Evolutionary conservation across 2,329 filamentous ascomycete genomes (phyloP), one percentile per base, ranked within the genome.

Genomic region (Ambrosiella xylebori): DNA sequence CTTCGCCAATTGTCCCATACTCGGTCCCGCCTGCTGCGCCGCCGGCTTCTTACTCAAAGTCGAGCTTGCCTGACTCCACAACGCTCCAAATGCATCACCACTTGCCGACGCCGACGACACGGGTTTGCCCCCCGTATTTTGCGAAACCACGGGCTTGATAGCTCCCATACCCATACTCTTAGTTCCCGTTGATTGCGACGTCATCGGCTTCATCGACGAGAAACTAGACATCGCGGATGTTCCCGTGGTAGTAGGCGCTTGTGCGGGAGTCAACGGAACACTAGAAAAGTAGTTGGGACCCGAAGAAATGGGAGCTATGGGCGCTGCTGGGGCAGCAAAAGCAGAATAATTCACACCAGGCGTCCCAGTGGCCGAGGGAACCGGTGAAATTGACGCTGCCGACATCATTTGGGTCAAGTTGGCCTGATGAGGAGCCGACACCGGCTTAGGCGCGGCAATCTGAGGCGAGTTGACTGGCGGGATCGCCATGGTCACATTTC

Each of bases 201-300:
- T 47, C 56, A 37, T 54, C 7, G 52, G 52, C 52, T 54, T 41
- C 9, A 40, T 15, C 7, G 37, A 27, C 27, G 27, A 27, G 27
- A 27, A 27, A 2, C 27, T 27, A 27, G 27, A 27, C 27, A 27
- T 27, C 27, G 27, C 4, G 27, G 27, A 27, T 27, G 27, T 27
- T 27, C 27, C 27, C n/a, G 44, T 13, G 8, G 19, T 15, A 15
- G 47, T 51, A 8, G 47, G 47, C 27, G n/a, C 35, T 35, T 15
- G 7, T 27, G 37, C 15, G 7, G 47, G 17, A 15, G 47, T 36
- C 36, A 54, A 3, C 11, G 52, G 76, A 3, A 97, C 84, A 0
- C 88, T 93, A 57, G 88, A 89, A 70, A 91, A 98, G 74, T 98
- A 98, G 72, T 98, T 98, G 56, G 93, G 93, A 19, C 85, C 83